Conservation (phyloP, 2,329 filamentous ascomycete genomes). For the Magnaporthiopsis incrustans region DNA sequence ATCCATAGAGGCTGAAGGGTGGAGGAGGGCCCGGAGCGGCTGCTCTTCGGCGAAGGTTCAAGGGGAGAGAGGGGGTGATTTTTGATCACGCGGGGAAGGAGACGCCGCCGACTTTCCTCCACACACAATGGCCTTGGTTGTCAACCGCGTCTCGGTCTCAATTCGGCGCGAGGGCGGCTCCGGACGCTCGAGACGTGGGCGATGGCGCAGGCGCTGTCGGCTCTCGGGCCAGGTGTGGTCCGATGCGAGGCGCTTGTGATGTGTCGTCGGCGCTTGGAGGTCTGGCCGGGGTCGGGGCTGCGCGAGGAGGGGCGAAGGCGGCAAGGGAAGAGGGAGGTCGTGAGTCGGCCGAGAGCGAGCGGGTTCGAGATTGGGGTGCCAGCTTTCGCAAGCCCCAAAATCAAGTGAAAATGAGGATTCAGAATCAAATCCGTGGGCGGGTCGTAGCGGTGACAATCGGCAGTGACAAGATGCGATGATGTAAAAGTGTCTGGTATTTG, state of each 20-base stretch:
- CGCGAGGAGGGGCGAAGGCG: neutral
- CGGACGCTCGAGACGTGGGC: slow-evolving; percentile 3
- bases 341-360: neutral
- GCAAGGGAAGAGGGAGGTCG: neutral
- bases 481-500: neutral
- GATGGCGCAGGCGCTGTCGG: neutral
- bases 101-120: slow-evolving; percentile 5
- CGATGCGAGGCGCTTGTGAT: slow-evolving; percentile 1
- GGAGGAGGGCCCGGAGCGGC: slow-evolving; percentile 6
- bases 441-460: neutral
- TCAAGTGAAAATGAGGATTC: neutral
- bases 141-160: slow-evolving; percentile 3
- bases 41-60: neutral
- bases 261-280: neutral
- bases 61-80: neutral
- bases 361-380: neutral
- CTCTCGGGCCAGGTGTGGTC: neutral
- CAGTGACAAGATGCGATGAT: neutral
- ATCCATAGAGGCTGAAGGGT: slow-evolving; percentile 41
- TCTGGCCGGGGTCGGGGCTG: neutral
- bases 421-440: neutral
- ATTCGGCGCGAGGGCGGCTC: neutral
- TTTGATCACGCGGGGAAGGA: neutral
- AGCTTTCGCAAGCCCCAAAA: neutral
- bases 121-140: neutral